These are phyloP conservation scores for Echria macrotheca DNA, from an alignment of 495 filamentous ascomycete genomes.

Conservation along the genomic window DNA sequence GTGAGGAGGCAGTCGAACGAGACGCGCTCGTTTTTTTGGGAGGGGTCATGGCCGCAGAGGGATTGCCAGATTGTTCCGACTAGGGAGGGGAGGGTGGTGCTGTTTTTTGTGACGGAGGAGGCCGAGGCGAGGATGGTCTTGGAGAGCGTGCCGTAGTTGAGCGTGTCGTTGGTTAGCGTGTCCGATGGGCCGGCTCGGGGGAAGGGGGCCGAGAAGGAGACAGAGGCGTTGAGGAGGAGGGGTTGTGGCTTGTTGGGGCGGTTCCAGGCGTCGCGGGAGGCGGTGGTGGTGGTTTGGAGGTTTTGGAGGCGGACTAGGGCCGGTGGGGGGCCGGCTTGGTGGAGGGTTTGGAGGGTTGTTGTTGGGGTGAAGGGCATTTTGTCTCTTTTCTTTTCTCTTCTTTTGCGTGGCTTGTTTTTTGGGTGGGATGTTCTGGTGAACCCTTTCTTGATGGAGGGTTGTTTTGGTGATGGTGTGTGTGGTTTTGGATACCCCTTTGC, in stretches of 20 bases:
- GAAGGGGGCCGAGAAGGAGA: slow-evolving; percentile 45
- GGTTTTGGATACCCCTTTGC: no score
- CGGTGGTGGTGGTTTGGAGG: slow-evolving; percentile 37
- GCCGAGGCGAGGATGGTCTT: slow-evolving; percentile 39
- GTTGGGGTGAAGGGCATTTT: background rate
- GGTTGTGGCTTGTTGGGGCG: slow-evolving; percentile 47
- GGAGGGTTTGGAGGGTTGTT: slow-evolving; percentile 25
- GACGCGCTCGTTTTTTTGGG: no score
- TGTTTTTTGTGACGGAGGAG: background rate
- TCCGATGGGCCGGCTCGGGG: slow-evolving; percentile 41
- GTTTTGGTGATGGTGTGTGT: no score
- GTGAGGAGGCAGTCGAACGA: background rate
- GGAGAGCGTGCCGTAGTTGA: slow-evolving; percentile 57
- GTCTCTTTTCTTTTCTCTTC: no score
- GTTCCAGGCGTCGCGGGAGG: slow-evolving; percentile 53
- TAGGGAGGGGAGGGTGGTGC: slow-evolving; percentile 3
- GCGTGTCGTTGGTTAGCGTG: slow-evolving; percentile 46
- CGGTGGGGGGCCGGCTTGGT: slow-evolving; percentile 31
- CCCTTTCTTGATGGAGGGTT: background rate
- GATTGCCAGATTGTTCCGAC: slow-evolving; percentile 28
- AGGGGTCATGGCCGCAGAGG: slow-evolving; percentile 33
- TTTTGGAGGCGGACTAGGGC: slow-evolving; percentile 47
- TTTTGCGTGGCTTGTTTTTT: no score
- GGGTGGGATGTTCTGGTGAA: background rate
- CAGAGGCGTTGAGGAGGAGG: slow-evolving; percentile 43